phyloP scores from a whole-genome alignment of 495 filamentous ascomycete genomes.

The Podospora fimiseda region DNA sequence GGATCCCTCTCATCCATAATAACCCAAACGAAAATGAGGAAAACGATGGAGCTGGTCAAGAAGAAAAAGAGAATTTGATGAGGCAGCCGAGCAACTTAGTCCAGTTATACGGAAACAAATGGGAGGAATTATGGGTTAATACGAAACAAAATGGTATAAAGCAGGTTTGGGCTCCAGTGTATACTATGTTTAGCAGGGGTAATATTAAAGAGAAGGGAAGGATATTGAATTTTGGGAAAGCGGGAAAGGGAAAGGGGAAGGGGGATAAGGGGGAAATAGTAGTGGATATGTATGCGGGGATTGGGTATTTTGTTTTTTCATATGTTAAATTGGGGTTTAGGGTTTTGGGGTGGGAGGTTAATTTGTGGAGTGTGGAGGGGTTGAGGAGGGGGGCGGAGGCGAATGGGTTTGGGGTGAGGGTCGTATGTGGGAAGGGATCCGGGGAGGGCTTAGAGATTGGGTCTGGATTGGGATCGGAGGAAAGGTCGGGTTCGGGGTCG shows the following conservation, averaged over 20 bases:
- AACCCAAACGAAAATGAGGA: background rate
- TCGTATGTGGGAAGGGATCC: too few relatives aligned
- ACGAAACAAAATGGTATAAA: conserved; percentile 68
- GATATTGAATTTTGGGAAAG: conserved; percentile 44
- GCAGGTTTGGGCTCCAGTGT: conserved; percentile 81
- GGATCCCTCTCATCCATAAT: conserved; percentile 49
- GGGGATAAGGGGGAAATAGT: conserved; percentile 33
- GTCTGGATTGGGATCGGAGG: too few relatives aligned
- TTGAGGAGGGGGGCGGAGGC: conserved; percentile 58
- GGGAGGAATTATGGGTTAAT: conserved; percentile 68
- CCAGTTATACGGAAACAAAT: conserved; percentile 59
- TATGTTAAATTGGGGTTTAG: conserved; percentile 67
- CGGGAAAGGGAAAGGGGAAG: background rate
- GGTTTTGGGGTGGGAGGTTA: conserved; percentile 84
- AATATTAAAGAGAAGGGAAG: conserved; percentile 86
- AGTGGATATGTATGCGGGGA: conserved; percentile 83
- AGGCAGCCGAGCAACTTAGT: conserved; percentile 52
- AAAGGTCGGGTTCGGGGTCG: too few relatives aligned
- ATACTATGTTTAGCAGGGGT: conserved; percentile 88
- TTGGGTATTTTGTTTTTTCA: conserved; percentile 86
- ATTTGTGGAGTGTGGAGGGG: conserved; percentile 82
- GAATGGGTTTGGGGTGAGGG: conserved; percentile 44
- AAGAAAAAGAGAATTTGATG: background rate
- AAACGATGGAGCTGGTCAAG: background rate
- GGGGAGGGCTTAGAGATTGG: too few relatives aligned